phyloP scores from a whole-genome alignment of 2,329 filamentous ascomycete species.

The Septoria linicola region DNA sequence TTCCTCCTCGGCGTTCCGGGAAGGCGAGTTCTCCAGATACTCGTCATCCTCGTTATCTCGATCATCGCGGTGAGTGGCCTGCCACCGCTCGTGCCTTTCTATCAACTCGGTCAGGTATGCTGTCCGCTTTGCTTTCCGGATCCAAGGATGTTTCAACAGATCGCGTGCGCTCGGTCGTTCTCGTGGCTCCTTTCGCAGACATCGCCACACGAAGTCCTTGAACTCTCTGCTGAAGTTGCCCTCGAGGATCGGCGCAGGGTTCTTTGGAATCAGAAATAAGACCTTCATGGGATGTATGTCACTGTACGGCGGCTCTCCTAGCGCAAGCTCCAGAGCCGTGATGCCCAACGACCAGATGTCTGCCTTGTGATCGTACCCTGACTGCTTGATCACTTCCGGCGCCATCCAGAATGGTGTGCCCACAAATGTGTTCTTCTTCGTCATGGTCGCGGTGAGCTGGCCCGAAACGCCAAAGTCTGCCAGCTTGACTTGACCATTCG shows the following conservation, averaged over 20 bases:
- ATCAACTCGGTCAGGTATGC: slow-evolving; percentile 97
- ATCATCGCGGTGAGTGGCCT: slow-evolving; percentile 71
- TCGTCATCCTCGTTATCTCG: slow-evolving; percentile 64
- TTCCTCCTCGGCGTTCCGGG: slow-evolving; percentile 61
- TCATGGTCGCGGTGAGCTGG: slow-evolving; percentile 96
- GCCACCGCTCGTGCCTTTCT: slow-evolving; percentile 84
- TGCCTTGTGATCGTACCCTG: slow-evolving; percentile 94
- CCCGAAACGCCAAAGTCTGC: slow-evolving; percentile 97
- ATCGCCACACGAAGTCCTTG: slow-evolving; percentile 59
- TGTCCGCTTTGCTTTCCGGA: slow-evolving; percentile 88
- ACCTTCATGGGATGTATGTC: slow-evolving; percentile 99
- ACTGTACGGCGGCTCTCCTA: slow-evolving; percentile 89
- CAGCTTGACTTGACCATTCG: slow-evolving; percentile 92
- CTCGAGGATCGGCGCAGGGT: slow-evolving; percentile 72
- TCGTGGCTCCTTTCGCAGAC: slow-evolving; percentile 82
- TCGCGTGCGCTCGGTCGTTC: slow-evolving; percentile 86
- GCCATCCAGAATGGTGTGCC: slow-evolving; percentile 99
- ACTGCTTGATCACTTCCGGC: slow-evolving; percentile 97
- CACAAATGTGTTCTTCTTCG: slow-evolving; percentile 98
- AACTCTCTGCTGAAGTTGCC: slow-evolving; percentile 51
- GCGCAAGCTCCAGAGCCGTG: slow-evolving; percentile 86
- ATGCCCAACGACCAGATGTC: slow-evolving; percentile 98
- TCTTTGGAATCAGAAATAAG: slow-evolving; percentile 92
- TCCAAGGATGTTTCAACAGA: slow-evolving; percentile 83
- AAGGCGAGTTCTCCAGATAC: slow-evolving; percentile 47